Evolutionary conservation across 2,329 filamentous ascomycete genomes (phyloP).

Genomic region (Chrysosporium keratinophilum): DNA sequence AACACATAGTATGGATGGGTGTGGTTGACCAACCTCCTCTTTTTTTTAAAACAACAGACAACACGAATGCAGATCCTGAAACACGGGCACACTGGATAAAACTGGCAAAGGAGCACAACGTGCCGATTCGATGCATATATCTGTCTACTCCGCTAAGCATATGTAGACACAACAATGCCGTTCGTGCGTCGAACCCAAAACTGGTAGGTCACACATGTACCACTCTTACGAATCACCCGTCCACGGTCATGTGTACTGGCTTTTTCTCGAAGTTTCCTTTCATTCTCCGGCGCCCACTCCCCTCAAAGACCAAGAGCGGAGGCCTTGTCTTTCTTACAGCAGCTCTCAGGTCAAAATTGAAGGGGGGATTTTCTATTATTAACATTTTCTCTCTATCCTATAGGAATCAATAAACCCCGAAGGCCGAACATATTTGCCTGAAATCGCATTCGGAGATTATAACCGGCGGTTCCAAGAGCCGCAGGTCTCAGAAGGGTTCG

Average conservation of each 20-base stretch:
- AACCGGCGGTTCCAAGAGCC: conserved; percentile 63
- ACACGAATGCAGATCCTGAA: conserved; percentile 80
- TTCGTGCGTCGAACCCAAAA: conserved; percentile 54
- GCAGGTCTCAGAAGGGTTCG: conserved; percentile 64
- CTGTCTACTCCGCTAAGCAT: conserved; percentile 64
- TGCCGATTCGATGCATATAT: conserved; percentile 75
- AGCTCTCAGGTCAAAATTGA: neutral
- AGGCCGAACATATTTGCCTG: conserved; percentile 59
- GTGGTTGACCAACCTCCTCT: conserved; percentile 9
- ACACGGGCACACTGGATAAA: conserved; percentile 69
- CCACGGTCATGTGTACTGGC: neutral
- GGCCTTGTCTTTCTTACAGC: neutral
- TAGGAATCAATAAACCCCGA: conserved; percentile 65
- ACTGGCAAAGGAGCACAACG: conserved; percentile 57
- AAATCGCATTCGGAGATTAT: conserved; percentile 70
- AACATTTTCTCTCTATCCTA: neutral
- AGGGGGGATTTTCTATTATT: conserved; percentile 7
- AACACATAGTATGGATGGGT: neutral
- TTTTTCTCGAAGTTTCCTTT: neutral
- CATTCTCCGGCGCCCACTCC: conserved; percentile 6
- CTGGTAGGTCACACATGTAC: conserved; percentile 24
- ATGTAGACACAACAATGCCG: conserved; percentile 76
- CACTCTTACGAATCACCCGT: neutral
- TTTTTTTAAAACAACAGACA: conserved; percentile 50
- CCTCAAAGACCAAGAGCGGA: neutral